These are phyloP conservation scores for Novymonas esmeraldas DNA, from an alignment of 208 protist species.

Conservation along the genomic window DNA sequence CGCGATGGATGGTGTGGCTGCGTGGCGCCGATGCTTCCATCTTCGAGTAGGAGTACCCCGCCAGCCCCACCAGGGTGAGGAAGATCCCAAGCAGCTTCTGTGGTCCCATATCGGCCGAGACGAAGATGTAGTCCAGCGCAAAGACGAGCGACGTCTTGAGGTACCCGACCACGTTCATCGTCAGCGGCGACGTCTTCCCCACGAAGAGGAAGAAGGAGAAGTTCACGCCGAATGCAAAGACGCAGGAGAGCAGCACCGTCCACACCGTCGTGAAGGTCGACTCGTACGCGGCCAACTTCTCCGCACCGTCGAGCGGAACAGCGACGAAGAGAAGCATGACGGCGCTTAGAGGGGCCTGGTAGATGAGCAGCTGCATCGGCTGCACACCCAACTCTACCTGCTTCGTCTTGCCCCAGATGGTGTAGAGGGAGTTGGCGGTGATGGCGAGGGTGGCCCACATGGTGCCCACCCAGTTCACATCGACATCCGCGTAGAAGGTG, in stretches of 20 bases:
- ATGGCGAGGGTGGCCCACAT: constrained; percentile 73
- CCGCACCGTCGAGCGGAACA: constrained; percentile 62
- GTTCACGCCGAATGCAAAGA: constrained; percentile 89
- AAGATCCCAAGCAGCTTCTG: constrained; percentile 50
- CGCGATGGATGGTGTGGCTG: not conserved
- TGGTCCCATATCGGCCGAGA: constrained; percentile 28
- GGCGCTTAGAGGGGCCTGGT: constrained; percentile 84
- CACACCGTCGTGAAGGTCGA: constrained; percentile 63
- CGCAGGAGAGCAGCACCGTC: constrained; percentile 70
- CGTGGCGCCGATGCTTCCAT: constrained; percentile 3
- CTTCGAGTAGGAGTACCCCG: constrained; percentile 58
- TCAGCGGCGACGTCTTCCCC: constrained; percentile 81
- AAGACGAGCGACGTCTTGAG: constrained; percentile 84
- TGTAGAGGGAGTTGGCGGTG: constrained; percentile 87
- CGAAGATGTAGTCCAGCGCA: constrained; percentile 61
- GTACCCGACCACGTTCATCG: constrained; percentile 86
- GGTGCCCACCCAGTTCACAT: constrained; percentile 60
- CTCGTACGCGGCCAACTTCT: constrained; percentile 46
- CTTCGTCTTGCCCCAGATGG: constrained; percentile 90
- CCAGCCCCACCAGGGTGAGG: constrained; percentile 66
- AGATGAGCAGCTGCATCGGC: constrained; percentile 88
- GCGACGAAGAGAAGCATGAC: constrained; percentile 70
- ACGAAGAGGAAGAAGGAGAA: constrained; percentile 91
- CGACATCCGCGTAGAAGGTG: constrained; percentile 69
- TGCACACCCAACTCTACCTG: constrained; percentile 78